A percentile compares a stretch with the other conserved stretches of the same genome.
phyloP scores from a whole-genome alignment of 164 flowering plant genomes.

The Tetracentron sinense region DNA sequence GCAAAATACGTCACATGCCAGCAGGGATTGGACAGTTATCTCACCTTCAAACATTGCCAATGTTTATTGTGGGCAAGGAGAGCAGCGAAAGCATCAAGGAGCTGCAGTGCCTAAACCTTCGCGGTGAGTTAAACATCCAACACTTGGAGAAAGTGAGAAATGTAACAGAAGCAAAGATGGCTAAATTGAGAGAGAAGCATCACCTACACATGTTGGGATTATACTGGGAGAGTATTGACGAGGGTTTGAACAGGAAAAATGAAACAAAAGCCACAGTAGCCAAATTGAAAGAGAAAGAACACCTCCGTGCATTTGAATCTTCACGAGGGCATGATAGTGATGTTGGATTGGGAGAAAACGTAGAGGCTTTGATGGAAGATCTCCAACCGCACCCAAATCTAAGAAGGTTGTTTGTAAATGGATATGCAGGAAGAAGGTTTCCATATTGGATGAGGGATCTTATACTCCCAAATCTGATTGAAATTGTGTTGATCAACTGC shows the following conservation, averaged over 20 bases:
- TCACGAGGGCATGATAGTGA: too few relatives aligned
- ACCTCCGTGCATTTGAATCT: too few relatives aligned
- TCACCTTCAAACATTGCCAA: constrained; percentile 18
- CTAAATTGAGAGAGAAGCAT: too few relatives aligned
- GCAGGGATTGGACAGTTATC: neutral
- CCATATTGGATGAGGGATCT: constrained; percentile 11
- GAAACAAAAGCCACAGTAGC: too few relatives aligned
- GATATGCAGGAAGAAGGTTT: constrained; percentile 10
- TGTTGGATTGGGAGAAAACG: too few relatives aligned
- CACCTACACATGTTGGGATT: too few relatives aligned
- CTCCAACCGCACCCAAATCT: constrained; percentile 18
- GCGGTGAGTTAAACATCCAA: constrained; percentile 6
- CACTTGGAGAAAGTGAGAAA: constrained; percentile 5
- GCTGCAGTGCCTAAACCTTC: neutral
- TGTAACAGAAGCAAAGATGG: neutral
- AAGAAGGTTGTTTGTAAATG: constrained; percentile 9
- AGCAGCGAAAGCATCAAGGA: neutral
- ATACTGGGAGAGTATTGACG: too few relatives aligned
- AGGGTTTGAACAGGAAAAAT: too few relatives aligned
- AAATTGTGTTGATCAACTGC: constrained; percentile 15
- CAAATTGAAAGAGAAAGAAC: too few relatives aligned
- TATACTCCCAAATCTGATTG: constrained; percentile 5
- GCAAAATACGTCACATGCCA: constrained; percentile 7
- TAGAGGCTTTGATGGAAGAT: neutral
- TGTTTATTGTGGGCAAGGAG: constrained; percentile 13